These are phyloP conservation scores for Artemisia argyi DNA, from an alignment of 129 eudicot species.

Conservation along the genomic window DNA sequence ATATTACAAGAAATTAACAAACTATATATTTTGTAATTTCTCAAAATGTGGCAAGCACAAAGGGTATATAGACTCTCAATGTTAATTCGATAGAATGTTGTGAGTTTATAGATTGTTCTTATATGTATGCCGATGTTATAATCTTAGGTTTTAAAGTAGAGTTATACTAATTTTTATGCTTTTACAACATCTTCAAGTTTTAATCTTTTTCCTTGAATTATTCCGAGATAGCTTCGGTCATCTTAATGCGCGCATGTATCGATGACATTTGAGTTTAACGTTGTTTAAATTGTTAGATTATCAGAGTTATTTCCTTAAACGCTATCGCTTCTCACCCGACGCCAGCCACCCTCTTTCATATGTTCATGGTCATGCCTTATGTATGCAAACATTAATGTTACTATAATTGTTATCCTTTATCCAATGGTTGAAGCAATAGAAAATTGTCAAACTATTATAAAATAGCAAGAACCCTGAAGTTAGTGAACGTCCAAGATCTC, in stretches of 20 bases:
- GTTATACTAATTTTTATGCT: too few species aligned
- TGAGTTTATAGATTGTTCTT: too few species aligned
- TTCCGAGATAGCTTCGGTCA: neutral
- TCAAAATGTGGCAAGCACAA: neutral
- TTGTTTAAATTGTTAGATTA: neutral
- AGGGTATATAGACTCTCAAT: neutral
- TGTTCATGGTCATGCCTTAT: constrained; percentile 18
- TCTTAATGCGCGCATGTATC: neutral
- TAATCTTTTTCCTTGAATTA: neutral
- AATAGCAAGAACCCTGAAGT: constrained; percentile 3
- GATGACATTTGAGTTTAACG: neutral
- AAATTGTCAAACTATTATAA: neutral
- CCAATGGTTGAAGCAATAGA: neutral
- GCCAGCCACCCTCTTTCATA: neutral
- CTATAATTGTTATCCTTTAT: constrained; percentile 12
- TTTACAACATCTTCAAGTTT: too few species aligned
- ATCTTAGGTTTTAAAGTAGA: too few species aligned
- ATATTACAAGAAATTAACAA: neutral
- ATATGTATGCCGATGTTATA: too few species aligned
- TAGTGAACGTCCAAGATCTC: constrained; percentile 18
- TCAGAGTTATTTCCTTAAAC: neutral
- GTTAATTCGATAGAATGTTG: too few species aligned
- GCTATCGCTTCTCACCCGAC: neutral
- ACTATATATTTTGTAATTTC: neutral
- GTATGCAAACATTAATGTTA: constrained; percentile 16